A percentile compares a stretch with the other conserved stretches of the same genome.
These are phyloP conservation scores for Aspergillus uvarum DNA, from an alignment of 2,329 filamentous ascomycete species.

Conservation along the genomic window DNA sequence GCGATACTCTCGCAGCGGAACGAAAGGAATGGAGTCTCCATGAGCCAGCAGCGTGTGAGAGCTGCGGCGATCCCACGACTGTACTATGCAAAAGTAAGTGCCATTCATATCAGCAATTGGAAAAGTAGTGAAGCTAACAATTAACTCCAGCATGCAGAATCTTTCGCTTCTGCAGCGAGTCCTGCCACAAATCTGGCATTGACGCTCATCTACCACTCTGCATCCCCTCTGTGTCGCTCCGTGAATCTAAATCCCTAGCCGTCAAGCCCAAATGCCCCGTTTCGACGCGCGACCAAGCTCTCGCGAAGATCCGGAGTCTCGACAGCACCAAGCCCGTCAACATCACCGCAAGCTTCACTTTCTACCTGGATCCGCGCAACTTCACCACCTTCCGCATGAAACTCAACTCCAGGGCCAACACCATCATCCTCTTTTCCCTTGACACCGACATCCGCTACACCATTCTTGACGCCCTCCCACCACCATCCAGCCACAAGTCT, in stretches of 20 bases:
- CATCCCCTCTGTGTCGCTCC: constrained; percentile 32
- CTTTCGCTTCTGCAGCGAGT: constrained; percentile 29
- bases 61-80: constrained; percentile 22
- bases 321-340: constrained; percentile 17
- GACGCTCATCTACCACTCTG: constrained; percentile 22
- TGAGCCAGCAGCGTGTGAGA: constrained; percentile 24
- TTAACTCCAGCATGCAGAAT: constrained; percentile 28
- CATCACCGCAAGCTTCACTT: constrained; percentile 28
- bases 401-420: constrained; percentile 28
- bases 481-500: background rate
- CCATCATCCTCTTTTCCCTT: constrained; percentile 29
- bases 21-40: constrained; percentile 28
- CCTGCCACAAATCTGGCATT: constrained; percentile 22
- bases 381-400: constrained; percentile 37
- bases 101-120: background rate
- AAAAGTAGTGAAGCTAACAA: background rate
- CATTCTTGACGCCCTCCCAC: constrained; percentile 18
- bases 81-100: constrained; percentile 29
- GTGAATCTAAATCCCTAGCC: constrained; percentile 31
- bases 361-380: constrained; percentile 33
- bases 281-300: constrained; percentile 25
- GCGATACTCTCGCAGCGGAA: constrained; percentile 26
- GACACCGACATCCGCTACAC: constrained; percentile 29
- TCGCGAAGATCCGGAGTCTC: constrained; percentile 25
- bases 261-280: constrained; percentile 29